Evolutionary conservation across 257 asterid species (phyloP).

Genomic region (Solanum bulbocastanum): DNA sequence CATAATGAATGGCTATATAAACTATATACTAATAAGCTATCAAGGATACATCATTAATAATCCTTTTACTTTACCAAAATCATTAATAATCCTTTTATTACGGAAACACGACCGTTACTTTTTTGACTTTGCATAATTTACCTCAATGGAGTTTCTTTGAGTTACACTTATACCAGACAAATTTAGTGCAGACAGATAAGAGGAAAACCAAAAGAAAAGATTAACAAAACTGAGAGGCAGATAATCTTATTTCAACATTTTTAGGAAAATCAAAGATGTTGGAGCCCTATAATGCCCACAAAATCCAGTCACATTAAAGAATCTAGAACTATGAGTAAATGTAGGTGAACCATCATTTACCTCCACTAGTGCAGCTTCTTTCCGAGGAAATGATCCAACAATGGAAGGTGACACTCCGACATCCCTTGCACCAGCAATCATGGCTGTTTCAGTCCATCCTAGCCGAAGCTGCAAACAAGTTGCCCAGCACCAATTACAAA

Average conservation of each 20-base stretch:
- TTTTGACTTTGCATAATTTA: neutral
- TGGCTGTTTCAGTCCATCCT: slow-evolving; percentile 91
- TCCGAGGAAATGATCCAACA: slow-evolving; percentile 80
- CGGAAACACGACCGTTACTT: neutral
- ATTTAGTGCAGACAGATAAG: neutral
- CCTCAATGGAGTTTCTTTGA: neutral
- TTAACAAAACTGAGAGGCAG: neutral
- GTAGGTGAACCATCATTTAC: slow-evolving; percentile 20
- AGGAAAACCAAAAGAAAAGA: neutral
- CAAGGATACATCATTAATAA: neutral
- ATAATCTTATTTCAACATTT: neutral
- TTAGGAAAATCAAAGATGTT: neutral
- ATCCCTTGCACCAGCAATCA: slow-evolving; percentile 92
- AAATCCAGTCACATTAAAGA: neutral
- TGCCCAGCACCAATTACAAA: neutral
- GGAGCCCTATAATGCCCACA: neutral
- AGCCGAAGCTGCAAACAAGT: slow-evolving; percentile 40
- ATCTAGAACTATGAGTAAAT: neutral
- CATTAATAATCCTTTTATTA: neutral
- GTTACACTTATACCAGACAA: neutral
- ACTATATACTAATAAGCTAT: neutral
- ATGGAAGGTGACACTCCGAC: slow-evolving; percentile 80
- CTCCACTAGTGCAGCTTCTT: slow-evolving; percentile 95
- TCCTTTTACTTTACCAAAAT: neutral
- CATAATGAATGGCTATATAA: neutral